Evolutionary conservation across 2,329 filamentous ascomycete species (phyloP).

Genomic region (Curvularia sp.): DNA sequence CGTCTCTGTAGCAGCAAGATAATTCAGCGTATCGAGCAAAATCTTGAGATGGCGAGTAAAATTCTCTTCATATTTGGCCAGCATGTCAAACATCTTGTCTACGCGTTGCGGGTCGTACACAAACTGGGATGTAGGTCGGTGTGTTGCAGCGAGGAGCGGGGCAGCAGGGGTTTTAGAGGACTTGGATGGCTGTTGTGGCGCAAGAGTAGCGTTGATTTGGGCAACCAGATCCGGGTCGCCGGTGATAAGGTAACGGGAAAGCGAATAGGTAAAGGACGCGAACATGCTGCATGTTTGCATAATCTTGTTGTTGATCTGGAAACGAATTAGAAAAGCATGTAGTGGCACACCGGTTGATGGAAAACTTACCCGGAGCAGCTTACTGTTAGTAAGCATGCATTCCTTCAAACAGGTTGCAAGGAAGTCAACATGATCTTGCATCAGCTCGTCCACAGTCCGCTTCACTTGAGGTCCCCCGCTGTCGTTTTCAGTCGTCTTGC

Average conservation of each 20-base stretch:
- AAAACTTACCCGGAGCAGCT: conserved; percentile 78
- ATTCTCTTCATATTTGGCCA: conserved; percentile 91
- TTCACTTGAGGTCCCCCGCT: conserved; percentile 58
- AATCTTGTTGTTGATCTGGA: conserved; percentile 92
- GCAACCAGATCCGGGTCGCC: conserved; percentile 79
- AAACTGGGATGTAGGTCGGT: conserved; percentile 44
- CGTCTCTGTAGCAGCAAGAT: conserved; percentile 96
- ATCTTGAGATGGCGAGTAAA: conserved; percentile 94
- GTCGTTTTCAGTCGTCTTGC: conserved; percentile 37
- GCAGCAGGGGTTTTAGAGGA: conserved; percentile 21
- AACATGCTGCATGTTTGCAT: conserved; percentile 97
- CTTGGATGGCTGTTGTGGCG: conserved; percentile 22
- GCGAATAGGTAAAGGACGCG: conserved; percentile 84
- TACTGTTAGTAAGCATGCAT: conserved; percentile 98
- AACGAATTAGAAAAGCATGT: conserved; percentile 9
- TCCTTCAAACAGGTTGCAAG: conserved; percentile 97
- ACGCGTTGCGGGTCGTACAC: conserved; percentile 68
- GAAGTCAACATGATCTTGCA: conserved; percentile 99
- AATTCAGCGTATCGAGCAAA: conserved; percentile 91
- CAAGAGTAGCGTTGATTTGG: conserved; percentile 63
- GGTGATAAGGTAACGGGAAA: conserved; percentile 83
- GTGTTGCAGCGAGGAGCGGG: conserved; percentile 19
- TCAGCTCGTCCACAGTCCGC: conserved; percentile 92
- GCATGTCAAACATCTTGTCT: conserved; percentile 81
- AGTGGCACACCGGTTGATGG: background rate